Conservation (phyloP, 176 grass and related monocot species). For the Themeda triandra region DNA sequence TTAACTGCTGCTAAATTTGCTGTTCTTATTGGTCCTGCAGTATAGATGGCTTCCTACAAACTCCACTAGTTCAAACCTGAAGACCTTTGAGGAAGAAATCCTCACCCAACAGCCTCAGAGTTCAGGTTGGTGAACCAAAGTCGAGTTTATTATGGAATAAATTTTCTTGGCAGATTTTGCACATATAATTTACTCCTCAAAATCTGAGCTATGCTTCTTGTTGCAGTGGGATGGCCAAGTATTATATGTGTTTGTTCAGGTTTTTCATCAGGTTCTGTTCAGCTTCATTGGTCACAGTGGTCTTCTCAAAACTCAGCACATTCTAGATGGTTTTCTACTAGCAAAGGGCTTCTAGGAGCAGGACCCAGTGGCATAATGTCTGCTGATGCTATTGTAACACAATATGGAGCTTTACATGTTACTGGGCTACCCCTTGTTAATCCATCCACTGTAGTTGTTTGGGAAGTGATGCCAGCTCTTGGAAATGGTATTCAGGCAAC, state of each 20-base stretch:
- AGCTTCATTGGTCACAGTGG: slow-evolving; percentile 96
- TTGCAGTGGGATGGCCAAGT: slow-evolving; percentile 88
- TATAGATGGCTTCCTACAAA: slow-evolving; percentile 94
- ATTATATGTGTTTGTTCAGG: slow-evolving; percentile 92
- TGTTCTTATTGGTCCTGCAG: slow-evolving; percentile 49
- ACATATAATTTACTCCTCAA: slow-evolving; percentile 20
- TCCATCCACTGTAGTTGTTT: slow-evolving; percentile 98
- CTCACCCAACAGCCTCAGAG: slow-evolving; percentile 74
- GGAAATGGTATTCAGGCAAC: slow-evolving; percentile 87
- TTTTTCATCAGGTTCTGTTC: slow-evolving; percentile 97
- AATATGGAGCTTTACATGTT: slow-evolving; percentile 87
- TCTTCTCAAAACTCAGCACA: slow-evolving; percentile 66
- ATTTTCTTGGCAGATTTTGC: not conserved
- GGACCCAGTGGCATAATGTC: slow-evolving; percentile 98
- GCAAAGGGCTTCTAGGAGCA: slow-evolving; percentile 93
- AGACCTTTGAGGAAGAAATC: slow-evolving; percentile 87
- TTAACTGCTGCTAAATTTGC: slow-evolving; percentile 33
- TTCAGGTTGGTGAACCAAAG: too few species aligned
- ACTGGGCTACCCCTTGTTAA: slow-evolving; percentile 99
- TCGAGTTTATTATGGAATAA: too few species aligned
- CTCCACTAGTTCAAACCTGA: slow-evolving; percentile 53
- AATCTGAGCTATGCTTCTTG: slow-evolving; percentile 33
- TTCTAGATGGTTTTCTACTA: slow-evolving; percentile 93
- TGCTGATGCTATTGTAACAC: slow-evolving; percentile 96
- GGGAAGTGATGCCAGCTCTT: slow-evolving; percentile 98